These are phyloP conservation scores for Aureobasidium sp. DNA, from an alignment of 2,329 filamentous ascomycete genomes.

Conservation along the genomic window DNA sequence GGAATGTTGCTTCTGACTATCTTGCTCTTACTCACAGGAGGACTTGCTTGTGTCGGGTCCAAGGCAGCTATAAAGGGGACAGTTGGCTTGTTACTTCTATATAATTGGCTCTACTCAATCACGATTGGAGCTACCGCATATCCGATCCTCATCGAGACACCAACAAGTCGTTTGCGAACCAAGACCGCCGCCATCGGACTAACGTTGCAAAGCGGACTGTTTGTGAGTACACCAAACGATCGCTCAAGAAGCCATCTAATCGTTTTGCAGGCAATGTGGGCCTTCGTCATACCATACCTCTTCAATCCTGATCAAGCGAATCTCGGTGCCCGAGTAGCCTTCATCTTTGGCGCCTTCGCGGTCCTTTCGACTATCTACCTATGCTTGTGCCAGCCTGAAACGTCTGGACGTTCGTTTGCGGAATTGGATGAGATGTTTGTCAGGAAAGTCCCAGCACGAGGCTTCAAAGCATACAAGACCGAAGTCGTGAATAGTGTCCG, in stretches of 20 bases:
- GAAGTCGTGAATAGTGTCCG: background rate
- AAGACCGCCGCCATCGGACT: slow-evolving; percentile 37
- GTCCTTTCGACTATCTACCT: slow-evolving; percentile 19
- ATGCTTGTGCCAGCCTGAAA: slow-evolving; percentile 13
- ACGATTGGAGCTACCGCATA: slow-evolving; percentile 37
- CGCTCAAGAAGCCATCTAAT: background rate
- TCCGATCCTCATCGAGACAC: slow-evolving; percentile 33
- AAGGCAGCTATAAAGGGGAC: slow-evolving; percentile 10
- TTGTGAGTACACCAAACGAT: background rate
- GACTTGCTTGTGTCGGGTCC: slow-evolving; percentile 24
- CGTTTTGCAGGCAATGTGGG: slow-evolving; percentile 30
- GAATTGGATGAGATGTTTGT: slow-evolving; percentile 17
- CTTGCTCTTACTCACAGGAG: slow-evolving; percentile 36
- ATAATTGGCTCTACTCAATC: slow-evolving; percentile 35
- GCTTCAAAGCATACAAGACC: slow-evolving; percentile 13
- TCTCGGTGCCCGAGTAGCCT: slow-evolving; percentile 36
- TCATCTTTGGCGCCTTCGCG: slow-evolving; percentile 34
- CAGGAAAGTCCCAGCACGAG: slow-evolving; percentile 2
- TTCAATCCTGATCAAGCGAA: slow-evolving; percentile 34
- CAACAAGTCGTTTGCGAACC: slow-evolving; percentile 33
- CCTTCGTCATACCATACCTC: slow-evolving; percentile 33
- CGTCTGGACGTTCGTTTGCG: slow-evolving; percentile 13
- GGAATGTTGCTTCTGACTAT: slow-evolving; percentile 31
- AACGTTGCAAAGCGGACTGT: slow-evolving; percentile 25
- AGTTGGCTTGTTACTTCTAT: slow-evolving; percentile 33